These are phyloP conservation scores for Coemansia sp. DNA, from an alignment of 192 early-diverging fungal species.

Conservation along the genomic window DNA sequence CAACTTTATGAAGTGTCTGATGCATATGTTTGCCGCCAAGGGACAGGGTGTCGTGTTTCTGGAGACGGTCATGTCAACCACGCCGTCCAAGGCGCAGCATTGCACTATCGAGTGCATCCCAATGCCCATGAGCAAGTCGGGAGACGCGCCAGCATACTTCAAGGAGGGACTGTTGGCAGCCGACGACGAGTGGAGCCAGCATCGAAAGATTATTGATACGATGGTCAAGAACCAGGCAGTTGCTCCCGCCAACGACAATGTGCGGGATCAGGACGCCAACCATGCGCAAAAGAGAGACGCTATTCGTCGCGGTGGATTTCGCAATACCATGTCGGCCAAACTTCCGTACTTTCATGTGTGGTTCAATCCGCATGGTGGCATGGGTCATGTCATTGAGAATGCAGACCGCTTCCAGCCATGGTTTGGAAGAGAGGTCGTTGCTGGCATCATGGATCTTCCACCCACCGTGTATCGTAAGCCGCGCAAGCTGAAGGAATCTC, in stretches of 20 bases:
- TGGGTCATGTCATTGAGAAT: constrained; percentile 97
- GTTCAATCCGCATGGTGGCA: constrained; percentile 86
- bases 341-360: constrained; percentile 98
- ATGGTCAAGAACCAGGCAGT: constrained; percentile 60
- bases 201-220: constrained; percentile 73
- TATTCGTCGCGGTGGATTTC: constrained; percentile 67
- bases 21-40: constrained; percentile 80
- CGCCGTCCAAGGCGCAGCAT: constrained; percentile 70
- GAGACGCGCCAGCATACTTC: constrained; percentile 85
- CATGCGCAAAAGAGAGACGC: constrained; percentile 20
- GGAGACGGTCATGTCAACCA: constrained; percentile 84
- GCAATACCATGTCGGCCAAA: constrained; percentile 71
- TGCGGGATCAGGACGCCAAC: constrained; percentile 40
- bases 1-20: constrained; percentile 96
- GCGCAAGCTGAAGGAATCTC: constrained; percentile 57
- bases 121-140: constrained; percentile 73
- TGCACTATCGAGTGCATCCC: constrained; percentile 93
- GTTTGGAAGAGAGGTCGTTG: constrained; percentile 90
- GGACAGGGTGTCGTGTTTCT: constrained; percentile 81
- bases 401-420: constrained; percentile 76
- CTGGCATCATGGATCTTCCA: constrained; percentile 79
- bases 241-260: constrained; percentile 23
- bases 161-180: constrained; percentile 78
- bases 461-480: constrained; percentile 77
- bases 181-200: constrained; percentile 93